A percentile compares a stretch with the other conserved stretches of the same genome.
Conservation (phyloP, 169 alveolate genomes). For the Miamiensis avidus region DNA sequence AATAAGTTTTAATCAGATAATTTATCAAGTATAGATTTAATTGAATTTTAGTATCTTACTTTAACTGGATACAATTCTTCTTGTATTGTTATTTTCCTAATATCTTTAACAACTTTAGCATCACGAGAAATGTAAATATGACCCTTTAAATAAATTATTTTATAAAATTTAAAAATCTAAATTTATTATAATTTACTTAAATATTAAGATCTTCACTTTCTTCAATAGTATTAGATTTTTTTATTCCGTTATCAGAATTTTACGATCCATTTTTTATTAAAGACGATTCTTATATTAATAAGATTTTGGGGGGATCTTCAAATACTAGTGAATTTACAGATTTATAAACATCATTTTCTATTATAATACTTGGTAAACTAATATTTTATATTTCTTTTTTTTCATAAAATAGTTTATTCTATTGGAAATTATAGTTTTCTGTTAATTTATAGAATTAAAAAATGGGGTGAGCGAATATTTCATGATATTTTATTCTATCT, state of each 20-base stretch:
- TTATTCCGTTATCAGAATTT: too few species aligned
- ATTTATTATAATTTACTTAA: too few species aligned
- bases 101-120: background rate
- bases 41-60: background rate
- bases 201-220: background rate
- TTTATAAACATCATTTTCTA: background rate
- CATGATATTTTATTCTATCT: background rate
- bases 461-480: background rate
- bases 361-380: background rate
- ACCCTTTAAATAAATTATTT: too few species aligned
- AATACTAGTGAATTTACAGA: background rate
- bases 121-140: background rate
- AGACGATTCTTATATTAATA: background rate
- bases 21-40: too few species aligned
- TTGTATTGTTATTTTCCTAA: background rate
- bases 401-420: too few species aligned
- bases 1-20: background rate
- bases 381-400: background rate
- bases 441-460: too few species aligned
- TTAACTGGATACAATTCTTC: background rate
- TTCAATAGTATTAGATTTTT: too few species aligned
- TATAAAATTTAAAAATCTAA: too few species aligned
- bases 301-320: background rate
- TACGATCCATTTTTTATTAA: too few species aligned
- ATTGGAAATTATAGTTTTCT: background rate